A percentile compares a stretch with the other conserved stretches of the same genome.
Evolutionary conservation across 805 yeast species (phyloP).

Genomic region (Pachysolen tannophilus): DNA sequence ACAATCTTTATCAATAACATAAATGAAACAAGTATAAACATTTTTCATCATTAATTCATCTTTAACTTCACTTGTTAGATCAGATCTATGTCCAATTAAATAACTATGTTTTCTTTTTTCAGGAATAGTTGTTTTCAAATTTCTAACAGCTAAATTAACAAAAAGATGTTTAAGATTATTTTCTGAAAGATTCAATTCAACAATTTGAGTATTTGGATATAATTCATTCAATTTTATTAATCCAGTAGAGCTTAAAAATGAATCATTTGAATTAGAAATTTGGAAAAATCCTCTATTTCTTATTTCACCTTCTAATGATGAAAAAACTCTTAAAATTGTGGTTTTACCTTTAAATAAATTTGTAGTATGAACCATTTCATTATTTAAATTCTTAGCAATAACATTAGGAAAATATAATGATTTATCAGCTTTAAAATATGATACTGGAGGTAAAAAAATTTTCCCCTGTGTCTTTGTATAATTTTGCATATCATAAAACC

Average conservation of each 20-base stretch:
- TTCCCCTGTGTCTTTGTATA: conserved; percentile 77
- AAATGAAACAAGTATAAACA: conserved; percentile 74
- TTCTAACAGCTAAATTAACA: conserved; percentile 39
- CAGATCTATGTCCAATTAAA: conserved; percentile 54
- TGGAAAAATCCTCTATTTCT: conserved; percentile 57
- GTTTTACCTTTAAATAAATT: conserved; percentile 41
- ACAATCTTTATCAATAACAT: conserved; percentile 65
- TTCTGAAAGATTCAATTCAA: conserved; percentile 74
- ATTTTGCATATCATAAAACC: conserved; percentile 56
- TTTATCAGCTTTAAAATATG: conserved; percentile 65
- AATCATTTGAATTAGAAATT: conserved; percentile 30
- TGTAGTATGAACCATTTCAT: conserved; percentile 20
- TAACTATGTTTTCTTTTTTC: conserved; percentile 46
- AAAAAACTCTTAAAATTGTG: conserved; percentile 56
- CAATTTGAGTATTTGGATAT: conserved; percentile 54
- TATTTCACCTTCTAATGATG: conserved; percentile 63
- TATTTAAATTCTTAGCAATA: conserved; percentile 29
- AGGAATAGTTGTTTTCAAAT: conserved; percentile 36
- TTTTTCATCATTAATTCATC: conserved; percentile 61
- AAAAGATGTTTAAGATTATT: conserved; percentile 60
- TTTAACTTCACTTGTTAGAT: conserved; percentile 48
- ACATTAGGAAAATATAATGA: conserved; percentile 81
- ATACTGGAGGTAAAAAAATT: conserved; percentile 74
- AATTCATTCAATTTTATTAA: conserved; percentile 28
- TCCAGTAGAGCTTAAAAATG: conserved; percentile 31